Evolutionary conservation across 306 rosid genomes (phyloP).

Genomic region (Mucuna pruriens): DNA sequence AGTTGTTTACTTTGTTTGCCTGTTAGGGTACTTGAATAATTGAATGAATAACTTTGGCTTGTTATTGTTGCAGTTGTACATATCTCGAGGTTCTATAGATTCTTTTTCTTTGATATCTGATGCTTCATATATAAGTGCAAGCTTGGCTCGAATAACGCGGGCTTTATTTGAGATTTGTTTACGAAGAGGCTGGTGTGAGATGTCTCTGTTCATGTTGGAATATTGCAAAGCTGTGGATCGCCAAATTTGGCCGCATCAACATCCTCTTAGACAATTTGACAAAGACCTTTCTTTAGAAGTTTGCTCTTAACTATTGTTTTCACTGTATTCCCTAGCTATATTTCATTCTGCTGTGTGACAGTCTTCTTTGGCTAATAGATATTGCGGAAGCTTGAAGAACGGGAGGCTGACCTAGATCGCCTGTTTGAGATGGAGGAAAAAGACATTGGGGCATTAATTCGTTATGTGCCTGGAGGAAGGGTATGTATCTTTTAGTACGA

Average conservation of each 20-base stretch:
- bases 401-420: conserved; percentile 85
- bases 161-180: conserved; percentile 94
- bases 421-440: conserved; percentile 91
- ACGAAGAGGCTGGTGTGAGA: conserved; percentile 95
- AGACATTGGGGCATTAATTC: conserved; percentile 90
- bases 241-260: conserved; percentile 93
- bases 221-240: conserved; percentile 99
- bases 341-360: conserved; percentile 35
- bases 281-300: conserved; percentile 87
- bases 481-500: conserved; percentile 52
- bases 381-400: conserved; percentile 84
- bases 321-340: conserved; percentile 29
- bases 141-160: conserved; percentile 94
- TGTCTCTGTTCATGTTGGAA: conserved; percentile 90
- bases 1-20: conserved; percentile 28
- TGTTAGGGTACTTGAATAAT: conserved; percentile 16
- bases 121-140: conserved; percentile 96
- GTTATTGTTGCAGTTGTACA: conserved; percentile 73
- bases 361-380: conserved; percentile 54
- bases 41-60: conserved; percentile 34
- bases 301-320: conserved; percentile 47
- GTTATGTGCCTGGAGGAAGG: conserved; percentile 92
- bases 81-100: conserved; percentile 89
- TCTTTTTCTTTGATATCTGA: conserved; percentile 91
- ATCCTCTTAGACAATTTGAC: conserved; percentile 93